These are phyloP conservation scores for Tetradesmus lagerheimii DNA, from an alignment of 139 green algal genomes.

Conservation along the genomic window DNA sequence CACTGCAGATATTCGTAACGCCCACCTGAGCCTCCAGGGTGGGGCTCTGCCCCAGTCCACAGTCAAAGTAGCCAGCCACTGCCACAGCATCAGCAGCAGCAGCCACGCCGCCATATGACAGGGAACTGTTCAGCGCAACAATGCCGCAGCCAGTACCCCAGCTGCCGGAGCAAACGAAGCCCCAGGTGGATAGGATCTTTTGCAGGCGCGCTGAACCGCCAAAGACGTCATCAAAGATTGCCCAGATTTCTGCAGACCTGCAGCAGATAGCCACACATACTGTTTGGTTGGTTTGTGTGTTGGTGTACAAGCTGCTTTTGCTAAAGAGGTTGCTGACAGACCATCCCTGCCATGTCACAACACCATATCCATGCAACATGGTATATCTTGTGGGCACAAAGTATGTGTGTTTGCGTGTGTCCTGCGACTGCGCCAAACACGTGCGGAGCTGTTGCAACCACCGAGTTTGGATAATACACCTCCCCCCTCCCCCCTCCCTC, in stretches of 20 bases:
- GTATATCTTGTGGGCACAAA: too few relatives aligned
- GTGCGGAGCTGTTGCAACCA: too few relatives aligned
- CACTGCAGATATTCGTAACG: too few relatives aligned
- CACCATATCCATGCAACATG: too few relatives aligned
- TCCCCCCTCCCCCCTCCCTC: too few relatives aligned
- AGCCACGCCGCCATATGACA: neutral
- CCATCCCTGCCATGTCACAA: too few relatives aligned
- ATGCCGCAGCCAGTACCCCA: slow-evolving; percentile 45
- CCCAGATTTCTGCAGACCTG: slow-evolving; percentile 28
- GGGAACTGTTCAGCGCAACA: neutral
- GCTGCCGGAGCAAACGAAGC: slow-evolving; percentile 48
- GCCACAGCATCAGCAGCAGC: slow-evolving; percentile 24
- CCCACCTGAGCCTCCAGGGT: slow-evolving; percentile 13
- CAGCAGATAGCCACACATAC: neutral
- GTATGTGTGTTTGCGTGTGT: too few relatives aligned
- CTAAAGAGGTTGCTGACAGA: too few relatives aligned
- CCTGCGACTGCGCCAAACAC: too few relatives aligned
- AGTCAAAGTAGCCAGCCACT: slow-evolving; percentile 51
- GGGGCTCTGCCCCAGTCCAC: slow-evolving; percentile 42
- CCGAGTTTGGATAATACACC: too few relatives aligned
- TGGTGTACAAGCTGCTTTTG: too few relatives aligned
- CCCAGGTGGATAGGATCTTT: slow-evolving; percentile 47
- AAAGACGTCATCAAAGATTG: slow-evolving; percentile 49
- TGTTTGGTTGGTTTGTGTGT: too few relatives aligned
- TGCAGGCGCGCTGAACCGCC: slow-evolving; percentile 1